phyloP scores from a whole-genome alignment of 2,329 filamentous ascomycete genomes.

The Aspergillus viridinutans region DNA sequence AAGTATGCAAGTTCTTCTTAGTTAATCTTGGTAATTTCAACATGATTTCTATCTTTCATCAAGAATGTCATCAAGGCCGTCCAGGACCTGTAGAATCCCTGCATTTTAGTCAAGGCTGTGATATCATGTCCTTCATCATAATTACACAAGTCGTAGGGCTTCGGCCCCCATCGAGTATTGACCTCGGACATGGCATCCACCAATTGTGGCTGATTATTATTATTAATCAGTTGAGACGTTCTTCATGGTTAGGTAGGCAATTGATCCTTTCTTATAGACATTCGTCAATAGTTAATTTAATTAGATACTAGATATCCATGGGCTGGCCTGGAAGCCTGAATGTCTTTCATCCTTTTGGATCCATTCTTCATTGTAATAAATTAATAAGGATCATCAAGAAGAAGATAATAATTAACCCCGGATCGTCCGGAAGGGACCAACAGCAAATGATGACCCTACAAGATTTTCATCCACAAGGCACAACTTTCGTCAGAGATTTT shows the following conservation, averaged over 20 bases:
- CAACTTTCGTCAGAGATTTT: too few relatives aligned
- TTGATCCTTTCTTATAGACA: too few relatives aligned
- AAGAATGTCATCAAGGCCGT: neutral
- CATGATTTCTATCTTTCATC: neutral
- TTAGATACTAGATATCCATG: too few relatives aligned
- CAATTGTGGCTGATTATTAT: neutral
- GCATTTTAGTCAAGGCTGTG: neutral
- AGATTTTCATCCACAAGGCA: neutral
- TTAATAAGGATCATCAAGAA: too few relatives aligned
- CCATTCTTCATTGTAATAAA: too few relatives aligned
- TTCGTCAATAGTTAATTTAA: neutral
- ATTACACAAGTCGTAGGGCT: neutral
- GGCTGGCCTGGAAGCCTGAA: too few relatives aligned
- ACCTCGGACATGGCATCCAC: neutral
- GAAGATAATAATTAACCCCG: neutral
- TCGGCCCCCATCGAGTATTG: neutral
- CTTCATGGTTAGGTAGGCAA: neutral
- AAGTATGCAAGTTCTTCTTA: neutral
- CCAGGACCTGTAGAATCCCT: neutral
- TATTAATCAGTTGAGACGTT: neutral
- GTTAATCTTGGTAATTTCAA: neutral
- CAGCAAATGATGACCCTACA: neutral
- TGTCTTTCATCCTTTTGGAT: too few relatives aligned
- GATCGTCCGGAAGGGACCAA: slow-evolving; percentile 5
- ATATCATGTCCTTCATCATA: neutral